Evolutionary conservation across 1,284 basidiomycete genomes (phyloP).

Genomic region (Coniophora puteana): DNA sequence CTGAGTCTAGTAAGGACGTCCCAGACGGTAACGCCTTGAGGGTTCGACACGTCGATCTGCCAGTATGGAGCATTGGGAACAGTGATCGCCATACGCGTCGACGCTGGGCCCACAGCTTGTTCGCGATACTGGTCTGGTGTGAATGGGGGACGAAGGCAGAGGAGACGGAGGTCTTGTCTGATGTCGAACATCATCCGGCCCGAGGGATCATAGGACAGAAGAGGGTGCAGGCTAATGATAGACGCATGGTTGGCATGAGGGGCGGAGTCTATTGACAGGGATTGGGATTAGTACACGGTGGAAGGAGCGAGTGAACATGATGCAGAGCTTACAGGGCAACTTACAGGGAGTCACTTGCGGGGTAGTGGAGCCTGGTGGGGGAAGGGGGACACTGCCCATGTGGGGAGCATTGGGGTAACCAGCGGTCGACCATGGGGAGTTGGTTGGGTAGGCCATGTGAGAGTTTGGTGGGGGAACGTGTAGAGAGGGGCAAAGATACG

Average conservation of each 20-base stretch:
- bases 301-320: not conserved
- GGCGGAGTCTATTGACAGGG: slow-evolving; percentile 9
- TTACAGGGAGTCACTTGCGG: slow-evolving; percentile 13
- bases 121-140: slow-evolving; percentile 14
- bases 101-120: slow-evolving; percentile 20
- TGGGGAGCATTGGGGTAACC: slow-evolving; percentile 20
- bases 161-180: slow-evolving; percentile 19
- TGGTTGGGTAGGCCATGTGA: slow-evolving; percentile 7
- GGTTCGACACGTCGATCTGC: slow-evolving; percentile 27
- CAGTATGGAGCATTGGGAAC: slow-evolving; percentile 22
- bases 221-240: slow-evolving; percentile 23
- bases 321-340: slow-evolving; percentile 14
- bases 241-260: slow-evolving; percentile 8
- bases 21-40: slow-evolving; percentile 21
- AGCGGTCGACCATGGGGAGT: slow-evolving; percentile 7
- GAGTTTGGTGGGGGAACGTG: slow-evolving; percentile 15
- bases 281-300: slow-evolving; percentile 5
- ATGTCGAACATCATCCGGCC: slow-evolving; percentile 23
- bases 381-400: slow-evolving; percentile 22
- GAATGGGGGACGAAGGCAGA: slow-evolving; percentile 18
- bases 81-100: slow-evolving; percentile 15
- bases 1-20: slow-evolving; percentile 25
- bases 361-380: slow-evolving; percentile 25
- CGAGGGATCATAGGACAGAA: slow-evolving; percentile 18
- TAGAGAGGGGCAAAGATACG: slow-evolving; percentile 13